Evolutionary conservation across 2,329 filamentous ascomycete genomes (phyloP), one percentile per base, ranked within the genome.

Genomic region (Talaromyces sp.): DNA sequence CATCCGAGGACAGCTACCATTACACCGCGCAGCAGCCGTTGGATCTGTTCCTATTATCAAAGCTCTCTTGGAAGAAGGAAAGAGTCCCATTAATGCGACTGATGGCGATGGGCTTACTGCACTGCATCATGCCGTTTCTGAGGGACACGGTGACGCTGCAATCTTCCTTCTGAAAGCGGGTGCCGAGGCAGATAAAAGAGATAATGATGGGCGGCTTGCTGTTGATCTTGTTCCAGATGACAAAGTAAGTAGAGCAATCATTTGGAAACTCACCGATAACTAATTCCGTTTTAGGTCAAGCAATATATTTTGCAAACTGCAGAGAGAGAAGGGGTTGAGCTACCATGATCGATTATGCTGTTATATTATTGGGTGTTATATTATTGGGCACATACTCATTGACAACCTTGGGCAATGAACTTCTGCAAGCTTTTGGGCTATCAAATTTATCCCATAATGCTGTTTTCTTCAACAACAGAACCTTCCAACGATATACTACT

Each of bases 21-120:
- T 99, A 22, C 95, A 99, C 73, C 86, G 94, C 16, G 94, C 94
- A 3, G 93, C 94, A 0, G 93, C 94, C 2, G 85, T 91, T 3
- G 95, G 95, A 6, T 93, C 88, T 3, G 83, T 88, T n/a, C 91
- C 93, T 4, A 91, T 99, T 77, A 80, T 96, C 43, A 88, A 86
- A 63, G 75, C 96, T 33, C 77, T 99, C 13, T 76, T 97, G 14
- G 84, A 89, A 65, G 83, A 89, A 62, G 81, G 80, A 60, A 82
- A 80, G 58, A 96, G 90, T 60, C 92, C 93, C 0, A 69, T 97
- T 20, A 90, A 96, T 71, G 86, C 91, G 2, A 86, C 88, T 2
- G 94, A 99, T 75, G 78, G 80, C 32, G 86, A 91, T 61, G 93
- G 93, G 1, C 86, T 89, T 70, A 97, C 94, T 20, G 88, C 94